These are phyloP conservation scores for Nigrospora osmanthi DNA, from an alignment of 2,329 filamentous ascomycete species.

Conservation along the genomic window DNA sequence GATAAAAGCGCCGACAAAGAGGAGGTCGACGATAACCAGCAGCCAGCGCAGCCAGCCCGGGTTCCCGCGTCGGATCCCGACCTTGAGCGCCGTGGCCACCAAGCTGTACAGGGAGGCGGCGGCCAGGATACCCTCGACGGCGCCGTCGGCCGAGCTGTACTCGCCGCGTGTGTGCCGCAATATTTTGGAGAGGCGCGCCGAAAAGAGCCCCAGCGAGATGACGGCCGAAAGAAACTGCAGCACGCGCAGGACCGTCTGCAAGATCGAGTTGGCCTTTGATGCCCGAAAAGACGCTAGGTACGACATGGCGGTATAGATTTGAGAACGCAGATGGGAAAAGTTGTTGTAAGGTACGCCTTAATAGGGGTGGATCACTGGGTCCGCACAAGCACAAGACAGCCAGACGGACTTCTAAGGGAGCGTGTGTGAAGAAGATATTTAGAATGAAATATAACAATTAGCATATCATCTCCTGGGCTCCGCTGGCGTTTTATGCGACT, in stretches of 20 bases:
- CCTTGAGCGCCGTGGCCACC: slow-evolving; percentile 23
- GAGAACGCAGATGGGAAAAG: too few species aligned
- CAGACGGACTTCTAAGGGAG: too few species aligned
- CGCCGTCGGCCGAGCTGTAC: slow-evolving; percentile 20
- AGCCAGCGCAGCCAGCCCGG: slow-evolving; percentile 26
- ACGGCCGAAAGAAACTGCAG: slow-evolving; percentile 34
- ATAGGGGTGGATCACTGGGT: too few species aligned
- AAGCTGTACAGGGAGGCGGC: slow-evolving; percentile 34
- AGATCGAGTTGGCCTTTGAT: slow-evolving; percentile 8
- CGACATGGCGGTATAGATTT: not conserved
- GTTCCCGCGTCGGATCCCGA: slow-evolving; percentile 23
- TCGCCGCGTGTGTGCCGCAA: slow-evolving; percentile 24
- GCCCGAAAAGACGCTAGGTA: not conserved
- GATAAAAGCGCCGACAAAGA: slow-evolving; percentile 33
- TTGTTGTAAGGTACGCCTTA: too few species aligned
- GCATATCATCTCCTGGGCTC: too few species aligned
- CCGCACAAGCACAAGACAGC: too few species aligned
- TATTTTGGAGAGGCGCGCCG: slow-evolving; percentile 29
- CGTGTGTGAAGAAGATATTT: too few species aligned
- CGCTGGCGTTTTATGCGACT: too few species aligned
- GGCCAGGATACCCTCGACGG: slow-evolving; percentile 35
- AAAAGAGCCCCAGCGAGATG: slow-evolving; percentile 34
- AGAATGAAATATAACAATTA: too few species aligned
- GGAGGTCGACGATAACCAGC: slow-evolving; percentile 28
- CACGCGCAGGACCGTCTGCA: slow-evolving; percentile 27